Conservation (phyloP, 2,329 filamentous ascomycete species). For the Lasiodiplodia theobromae region DNA sequence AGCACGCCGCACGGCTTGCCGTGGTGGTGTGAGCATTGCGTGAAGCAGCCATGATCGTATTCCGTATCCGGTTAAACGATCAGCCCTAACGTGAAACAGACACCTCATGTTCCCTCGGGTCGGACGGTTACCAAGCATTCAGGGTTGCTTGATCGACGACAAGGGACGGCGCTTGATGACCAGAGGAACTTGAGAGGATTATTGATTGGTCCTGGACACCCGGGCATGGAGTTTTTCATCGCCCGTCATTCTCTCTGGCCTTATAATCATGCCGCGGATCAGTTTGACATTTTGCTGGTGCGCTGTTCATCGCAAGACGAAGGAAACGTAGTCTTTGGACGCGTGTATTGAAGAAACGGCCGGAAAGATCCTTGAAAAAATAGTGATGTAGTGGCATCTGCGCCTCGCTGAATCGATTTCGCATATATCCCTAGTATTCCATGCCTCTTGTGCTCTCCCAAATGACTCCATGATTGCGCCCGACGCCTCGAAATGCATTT, state of each 20-base stretch:
- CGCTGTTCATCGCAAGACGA: background rate
- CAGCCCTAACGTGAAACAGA: constrained; percentile 14
- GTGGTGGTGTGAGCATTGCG: constrained; percentile 22
- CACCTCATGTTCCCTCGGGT: constrained; percentile 2
- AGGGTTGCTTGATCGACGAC: background rate
- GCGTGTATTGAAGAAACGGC: background rate
- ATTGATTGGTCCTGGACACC: background rate
- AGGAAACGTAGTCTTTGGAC: background rate
- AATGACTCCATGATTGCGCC: background rate
- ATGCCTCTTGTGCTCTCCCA: background rate
- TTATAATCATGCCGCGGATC: background rate
- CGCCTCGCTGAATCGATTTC: background rate
- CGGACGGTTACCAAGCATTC: background rate
- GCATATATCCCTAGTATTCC: background rate
- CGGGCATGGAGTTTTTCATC: background rate
- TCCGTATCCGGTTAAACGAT: constrained; percentile 5
- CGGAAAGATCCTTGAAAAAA: background rate
- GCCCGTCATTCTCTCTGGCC: background rate
- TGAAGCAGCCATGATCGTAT: constrained; percentile 20
- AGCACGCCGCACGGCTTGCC: constrained; percentile 4
- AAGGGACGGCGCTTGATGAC: background rate
- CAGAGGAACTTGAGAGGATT: background rate
- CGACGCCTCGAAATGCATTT: constrained; percentile 19
- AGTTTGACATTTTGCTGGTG: background rate
- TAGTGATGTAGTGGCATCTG: constrained; percentile 5